These are phyloP conservation scores for Fusarium solani-melongenae DNA, from an alignment of 2,329 filamentous ascomycete species.

Conservation along the genomic window DNA sequence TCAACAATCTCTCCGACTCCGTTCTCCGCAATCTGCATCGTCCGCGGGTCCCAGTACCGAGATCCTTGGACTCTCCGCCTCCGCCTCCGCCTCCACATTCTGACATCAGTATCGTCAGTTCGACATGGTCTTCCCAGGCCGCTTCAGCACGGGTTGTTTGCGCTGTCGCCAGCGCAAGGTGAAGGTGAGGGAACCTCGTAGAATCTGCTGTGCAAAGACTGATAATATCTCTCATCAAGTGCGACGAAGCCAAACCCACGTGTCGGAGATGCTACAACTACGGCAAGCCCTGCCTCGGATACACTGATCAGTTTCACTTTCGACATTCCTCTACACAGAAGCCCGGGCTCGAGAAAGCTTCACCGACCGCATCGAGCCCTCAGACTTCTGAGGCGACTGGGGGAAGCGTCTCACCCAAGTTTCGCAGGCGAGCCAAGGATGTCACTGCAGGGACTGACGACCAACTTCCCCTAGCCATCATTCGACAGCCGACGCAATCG, in stretches of 20 bases:
- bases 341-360: background rate
- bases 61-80: background rate
- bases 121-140: constrained; percentile 45
- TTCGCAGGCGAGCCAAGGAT: background rate
- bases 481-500: constrained; percentile 18
- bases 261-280: constrained; percentile 48
- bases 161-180: constrained; percentile 47
- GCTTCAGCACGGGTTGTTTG: constrained; percentile 45
- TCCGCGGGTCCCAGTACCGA: constrained; percentile 11
- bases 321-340: constrained; percentile 35
- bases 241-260: constrained; percentile 47
- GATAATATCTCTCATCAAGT: constrained; percentile 30
- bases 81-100: background rate
- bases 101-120: background rate
- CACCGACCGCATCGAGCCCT: background rate
- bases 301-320: constrained; percentile 51
- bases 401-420: background rate
- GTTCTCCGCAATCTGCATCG: constrained; percentile 6
- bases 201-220: background rate
- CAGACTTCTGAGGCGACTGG: background rate
- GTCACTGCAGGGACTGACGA: background rate
- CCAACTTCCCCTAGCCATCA: constrained; percentile 1
- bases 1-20: background rate
- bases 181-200: constrained; percentile 38
- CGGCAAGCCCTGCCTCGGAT: constrained; percentile 48